A percentile compares a stretch with the other conserved stretches of the same genome.
Evolutionary conservation across 306 rosid species (phyloP).

Genomic region (Corylus avellana): DNA sequence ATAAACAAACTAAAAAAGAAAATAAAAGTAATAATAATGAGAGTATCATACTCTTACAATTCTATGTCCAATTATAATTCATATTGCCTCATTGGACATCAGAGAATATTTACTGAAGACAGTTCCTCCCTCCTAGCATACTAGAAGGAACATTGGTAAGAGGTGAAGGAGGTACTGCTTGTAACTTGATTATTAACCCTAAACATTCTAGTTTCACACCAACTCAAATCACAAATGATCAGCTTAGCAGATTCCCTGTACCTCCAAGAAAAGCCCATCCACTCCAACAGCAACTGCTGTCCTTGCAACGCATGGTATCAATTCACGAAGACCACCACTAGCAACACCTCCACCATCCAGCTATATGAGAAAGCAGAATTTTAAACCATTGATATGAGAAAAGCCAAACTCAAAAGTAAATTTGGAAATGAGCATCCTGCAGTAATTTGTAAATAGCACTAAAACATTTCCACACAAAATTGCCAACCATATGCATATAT

Average conservation of each 20-base stretch:
- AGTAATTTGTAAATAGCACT: neutral
- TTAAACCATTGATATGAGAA: conserved; percentile 26
- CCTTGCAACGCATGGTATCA: conserved; percentile 96
- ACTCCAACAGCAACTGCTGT: conserved; percentile 96
- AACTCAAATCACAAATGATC: neutral
- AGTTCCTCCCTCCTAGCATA: neutral
- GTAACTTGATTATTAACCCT: neutral
- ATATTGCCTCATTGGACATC: neutral
- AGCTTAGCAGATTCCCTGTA: conserved; percentile 30
- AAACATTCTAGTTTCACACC: neutral
- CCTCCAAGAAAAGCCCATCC: conserved; percentile 99
- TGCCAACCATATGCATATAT: neutral
- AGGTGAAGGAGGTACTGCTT: neutral
- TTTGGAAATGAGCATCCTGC: neutral
- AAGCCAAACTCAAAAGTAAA: neutral
- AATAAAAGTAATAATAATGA: neutral
- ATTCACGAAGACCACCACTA: conserved; percentile 96
- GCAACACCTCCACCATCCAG: conserved; percentile 99
- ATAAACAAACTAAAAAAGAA: conserved; percentile 19
- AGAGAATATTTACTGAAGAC: neutral
- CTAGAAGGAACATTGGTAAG: neutral
- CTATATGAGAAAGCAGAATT: conserved; percentile 41
- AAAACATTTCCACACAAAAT: neutral
- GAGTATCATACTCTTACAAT: neutral
- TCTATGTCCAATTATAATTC: neutral